Evolutionary conservation across 345 rosid species (phyloP), one percentile per base, ranked within the genome.

Genomic region (Cardamine occulta): DNA sequence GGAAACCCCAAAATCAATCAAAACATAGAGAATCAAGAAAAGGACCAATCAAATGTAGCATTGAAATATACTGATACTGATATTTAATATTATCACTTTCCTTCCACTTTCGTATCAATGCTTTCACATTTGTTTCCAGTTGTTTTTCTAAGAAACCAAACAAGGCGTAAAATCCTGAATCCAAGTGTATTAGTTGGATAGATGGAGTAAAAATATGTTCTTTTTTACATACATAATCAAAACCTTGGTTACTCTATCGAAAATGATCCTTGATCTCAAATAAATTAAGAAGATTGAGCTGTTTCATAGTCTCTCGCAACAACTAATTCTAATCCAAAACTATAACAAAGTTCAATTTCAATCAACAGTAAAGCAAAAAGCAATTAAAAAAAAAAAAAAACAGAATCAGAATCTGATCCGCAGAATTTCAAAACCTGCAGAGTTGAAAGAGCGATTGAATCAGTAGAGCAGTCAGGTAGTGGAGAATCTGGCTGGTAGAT

Each of bases 401-500:
- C 14, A 6, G 53, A 29, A 9, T 15, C 35, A 40, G 45, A 19
- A 73, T n/a, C 39, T 23, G 39, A 52, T 53, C 13, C n/a, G 47
- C 17, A 7, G 14, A 15, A 63, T 14, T 18, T 24, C 7, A 7
- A 56, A 74, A 48, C 14, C 3, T 75, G 4, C 62, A 59, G 4
- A 75, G 68, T 68, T 54, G 0, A 73, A 29, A 13, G 61, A 73
- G 31, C 26, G 63, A 19, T 63, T 42, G 37, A 39, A 51, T 11
- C 60, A 37, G 62, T 12, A 37, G 52, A 49, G 62, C 51, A 49
- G 59, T 48, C 18, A 49, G 3, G 8, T 9, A 40, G 6, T 4
- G 5, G 32, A 61, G 61, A 61, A 44, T 52, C 11, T 63, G 5
- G 35, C 11, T 31, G 34, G 5, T 31, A 23, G 54, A 42, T 66